Evolutionary conservation across 2,329 filamentous ascomycete genomes (phyloP).

Genomic region (Colletotrichum viniferum): DNA sequence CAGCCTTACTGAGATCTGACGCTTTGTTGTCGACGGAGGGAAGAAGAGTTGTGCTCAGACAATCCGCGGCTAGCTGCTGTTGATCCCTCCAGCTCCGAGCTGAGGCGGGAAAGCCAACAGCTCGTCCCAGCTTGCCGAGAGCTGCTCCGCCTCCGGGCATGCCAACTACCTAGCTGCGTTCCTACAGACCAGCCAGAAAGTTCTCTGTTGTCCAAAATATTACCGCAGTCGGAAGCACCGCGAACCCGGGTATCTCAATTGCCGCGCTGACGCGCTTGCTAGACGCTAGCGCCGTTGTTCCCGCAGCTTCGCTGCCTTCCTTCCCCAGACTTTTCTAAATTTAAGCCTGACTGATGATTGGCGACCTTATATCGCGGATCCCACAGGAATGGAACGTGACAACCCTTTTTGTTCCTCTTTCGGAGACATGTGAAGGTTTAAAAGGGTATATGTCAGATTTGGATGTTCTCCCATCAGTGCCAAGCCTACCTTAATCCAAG

Average conservation of each 20-base stretch:
- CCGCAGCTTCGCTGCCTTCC: background rate
- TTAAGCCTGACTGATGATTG: background rate
- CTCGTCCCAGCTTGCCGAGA: background rate
- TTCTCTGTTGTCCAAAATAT: background rate
- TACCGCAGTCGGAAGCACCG: background rate
- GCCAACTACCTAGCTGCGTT: background rate
- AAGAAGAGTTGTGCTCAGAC: background rate
- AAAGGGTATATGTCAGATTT: background rate
- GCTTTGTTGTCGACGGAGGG: fast-evolving
- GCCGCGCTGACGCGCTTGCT: background rate
- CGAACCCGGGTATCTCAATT: background rate
- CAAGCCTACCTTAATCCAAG: background rate
- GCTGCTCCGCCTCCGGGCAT: background rate
- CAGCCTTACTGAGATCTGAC: background rate
- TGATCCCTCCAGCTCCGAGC: background rate
- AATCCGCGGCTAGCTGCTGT: background rate
- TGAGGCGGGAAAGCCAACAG: background rate
- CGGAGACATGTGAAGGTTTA: background rate
- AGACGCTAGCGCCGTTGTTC: background rate
- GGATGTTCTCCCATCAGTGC: background rate
- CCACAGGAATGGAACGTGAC: background rate
- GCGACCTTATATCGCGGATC: background rate
- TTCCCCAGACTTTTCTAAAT: conserved; percentile 7
- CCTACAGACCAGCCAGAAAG: background rate
- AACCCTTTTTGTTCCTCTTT: background rate